Percentiles rank a stretch among this genome's conserved stretches.
Conservation (phyloP, 2,329 filamentous ascomycete species). For the Claviceps humidiphila region DNA sequence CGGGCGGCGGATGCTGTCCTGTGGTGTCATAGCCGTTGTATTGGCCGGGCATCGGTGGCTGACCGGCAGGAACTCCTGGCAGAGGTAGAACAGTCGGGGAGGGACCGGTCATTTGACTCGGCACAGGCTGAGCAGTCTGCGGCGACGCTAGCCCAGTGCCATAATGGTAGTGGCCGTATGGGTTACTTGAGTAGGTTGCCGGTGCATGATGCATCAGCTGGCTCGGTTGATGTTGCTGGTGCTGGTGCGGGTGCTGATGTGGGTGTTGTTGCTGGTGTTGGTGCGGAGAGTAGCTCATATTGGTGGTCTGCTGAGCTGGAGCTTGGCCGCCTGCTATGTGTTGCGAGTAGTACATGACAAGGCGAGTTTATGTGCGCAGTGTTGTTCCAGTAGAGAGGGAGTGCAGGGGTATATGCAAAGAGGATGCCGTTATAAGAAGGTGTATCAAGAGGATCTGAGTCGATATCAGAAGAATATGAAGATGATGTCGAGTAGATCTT, state of each 20-base stretch:
- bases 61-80: conserved; percentile 39
- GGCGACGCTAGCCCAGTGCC: conserved; percentile 68
- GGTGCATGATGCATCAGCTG: conserved; percentile 58
- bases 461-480: conserved; percentile 20
- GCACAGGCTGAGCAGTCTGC: conserved; percentile 53
- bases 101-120: conserved; percentile 52
- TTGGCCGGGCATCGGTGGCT: conserved; percentile 37
- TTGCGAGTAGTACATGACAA: conserved; percentile 63
- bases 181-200: conserved; percentile 51
- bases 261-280: no score
- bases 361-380: neutral
- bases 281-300: conserved; percentile 54
- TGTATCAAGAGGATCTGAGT: conserved; percentile 33
- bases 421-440: no score
- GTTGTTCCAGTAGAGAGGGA: no score
- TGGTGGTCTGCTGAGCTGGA: conserved; percentile 58
- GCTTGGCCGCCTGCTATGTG: conserved; percentile 69
- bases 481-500: no score
- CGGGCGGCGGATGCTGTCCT: conserved; percentile 83
- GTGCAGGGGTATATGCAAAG: neutral
- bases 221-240: conserved; percentile 47
- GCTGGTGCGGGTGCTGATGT: no score
- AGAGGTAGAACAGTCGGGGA: conserved; percentile 55
- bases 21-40: conserved; percentile 64
- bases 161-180: conserved; percentile 60